Percentiles rank a stretch among this genome's conserved stretches.
Conservation (phyloP, 176 grass and related monocot species). For the Musa schizocarpa region DNA sequence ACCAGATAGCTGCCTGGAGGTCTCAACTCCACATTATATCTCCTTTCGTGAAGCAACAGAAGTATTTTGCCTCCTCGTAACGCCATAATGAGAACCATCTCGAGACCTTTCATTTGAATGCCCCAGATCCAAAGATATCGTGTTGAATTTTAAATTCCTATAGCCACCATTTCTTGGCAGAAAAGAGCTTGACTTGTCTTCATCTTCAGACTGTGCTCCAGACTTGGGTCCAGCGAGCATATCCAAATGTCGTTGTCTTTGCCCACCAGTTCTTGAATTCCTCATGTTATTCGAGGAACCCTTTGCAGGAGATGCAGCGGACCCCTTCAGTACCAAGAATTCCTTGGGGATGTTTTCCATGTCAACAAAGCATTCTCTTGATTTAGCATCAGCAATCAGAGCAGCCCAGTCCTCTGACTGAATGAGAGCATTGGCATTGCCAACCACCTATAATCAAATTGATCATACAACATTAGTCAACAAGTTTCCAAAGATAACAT, state of each 20-base stretch:
- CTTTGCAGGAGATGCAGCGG: slow-evolving; percentile 44
- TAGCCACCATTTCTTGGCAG: slow-evolving; percentile 63
- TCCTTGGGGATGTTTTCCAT: slow-evolving; percentile 89
- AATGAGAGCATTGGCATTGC: slow-evolving; percentile 94
- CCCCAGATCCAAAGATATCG: slow-evolving; percentile 29
- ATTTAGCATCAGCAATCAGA: slow-evolving; percentile 75
- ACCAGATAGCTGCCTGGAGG: not conserved
- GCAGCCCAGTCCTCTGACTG: slow-evolving; percentile 90
- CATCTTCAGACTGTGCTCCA: slow-evolving; percentile 50
- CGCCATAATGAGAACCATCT: slow-evolving; percentile 41
- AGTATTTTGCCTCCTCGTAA: slow-evolving; percentile 50
- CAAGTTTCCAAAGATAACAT: too few relatives aligned
- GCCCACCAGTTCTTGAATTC: slow-evolving; percentile 55
- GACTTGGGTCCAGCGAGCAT: slow-evolving; percentile 56
- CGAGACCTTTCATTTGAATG: slow-evolving; percentile 41
- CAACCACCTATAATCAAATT: slow-evolving; percentile 58
- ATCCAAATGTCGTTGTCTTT: slow-evolving; percentile 42
- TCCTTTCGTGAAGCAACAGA: slow-evolving; percentile 21
- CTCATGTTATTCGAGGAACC: slow-evolving; percentile 46
- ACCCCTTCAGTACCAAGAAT: slow-evolving; percentile 44
- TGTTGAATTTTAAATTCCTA: slow-evolving; percentile 33
- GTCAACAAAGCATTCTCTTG: slow-evolving; percentile 79
- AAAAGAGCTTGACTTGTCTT: slow-evolving; percentile 42
- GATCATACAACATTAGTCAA: not conserved
- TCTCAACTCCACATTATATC: not conserved